Evolutionary conservation across 441 rosid genomes (phyloP), one percentile per base, ranked within the genome.

Genomic region (Eugenia klotzschiana): DNA sequence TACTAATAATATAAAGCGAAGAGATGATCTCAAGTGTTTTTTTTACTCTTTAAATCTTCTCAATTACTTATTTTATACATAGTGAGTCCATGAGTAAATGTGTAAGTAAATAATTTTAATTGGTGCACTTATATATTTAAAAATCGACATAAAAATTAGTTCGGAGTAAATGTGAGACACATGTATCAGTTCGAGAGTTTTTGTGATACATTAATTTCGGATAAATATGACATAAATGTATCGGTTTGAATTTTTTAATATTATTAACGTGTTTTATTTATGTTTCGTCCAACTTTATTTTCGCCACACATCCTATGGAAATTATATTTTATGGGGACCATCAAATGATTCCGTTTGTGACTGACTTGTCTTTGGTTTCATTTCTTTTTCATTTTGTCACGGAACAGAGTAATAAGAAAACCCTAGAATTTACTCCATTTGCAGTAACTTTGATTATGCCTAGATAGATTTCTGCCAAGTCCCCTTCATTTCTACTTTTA

Each of bases 101-200:
- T 18, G 40, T 27, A 58, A 14, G 10, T 27, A n/a, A n/a, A n/a
- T n/a, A 58, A 58, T 27, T 27, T 15, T 27, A 27, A 58, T 58
- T 0, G 11, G 16, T 13, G 1, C 5, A 7, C 11, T 58, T 58
- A 15, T 22, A 27, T 15, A 58, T 3, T 14, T 58, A 27, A 13
- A 51, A 58, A 27, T 7, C 29, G 11, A 27, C 69, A 13, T 57
- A 26, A 6, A 57, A 14, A 57, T 57, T 57, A 57, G 20, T 6
- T 57, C 0, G 1, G 2, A 0, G 0, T 26, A 57, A 57, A 57
- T 6, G 16, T 26, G 1, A 26, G 2, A 25, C 8, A 0, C 5
- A 1, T 6, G 4, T n/a, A 55, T 55, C 29, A 1, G 43, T 41
- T 41, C 9, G 2, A 1, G 33, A 26, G 33, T 14, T 57, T 57